Percentiles rank a stretch among this genome's conserved stretches.
Conservation (phyloP, 2,329 filamentous ascomycete species). For the Aureobasidium sp. region DNA sequence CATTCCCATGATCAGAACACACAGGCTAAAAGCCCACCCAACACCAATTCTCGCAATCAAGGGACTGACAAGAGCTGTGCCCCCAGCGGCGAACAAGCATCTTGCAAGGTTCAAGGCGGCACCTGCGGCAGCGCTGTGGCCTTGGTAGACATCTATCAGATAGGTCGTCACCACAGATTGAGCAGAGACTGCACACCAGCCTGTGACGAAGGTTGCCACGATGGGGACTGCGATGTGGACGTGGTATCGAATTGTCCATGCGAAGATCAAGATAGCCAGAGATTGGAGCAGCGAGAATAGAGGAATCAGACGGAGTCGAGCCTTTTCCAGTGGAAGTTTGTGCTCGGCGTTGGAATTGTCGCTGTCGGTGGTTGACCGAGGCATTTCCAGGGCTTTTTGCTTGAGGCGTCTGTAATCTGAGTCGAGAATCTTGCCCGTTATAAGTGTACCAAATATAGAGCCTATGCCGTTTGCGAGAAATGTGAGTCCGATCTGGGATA, state of each 20-base stretch:
- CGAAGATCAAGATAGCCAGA: background rate
- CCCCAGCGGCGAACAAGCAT: background rate
- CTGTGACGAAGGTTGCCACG: background rate
- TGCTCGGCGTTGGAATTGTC: background rate
- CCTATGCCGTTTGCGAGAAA: conserved; percentile 52
- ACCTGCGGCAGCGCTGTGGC: background rate
- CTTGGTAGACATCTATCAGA: background rate
- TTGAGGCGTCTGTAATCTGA: conserved; percentile 39
- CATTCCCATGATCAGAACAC: background rate
- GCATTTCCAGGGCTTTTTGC: background rate
- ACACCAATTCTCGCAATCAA: background rate
- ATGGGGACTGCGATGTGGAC: background rate
- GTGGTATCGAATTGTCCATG: background rate
- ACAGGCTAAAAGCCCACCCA: background rate
- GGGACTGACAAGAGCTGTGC: background rate
- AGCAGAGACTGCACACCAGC: background rate
- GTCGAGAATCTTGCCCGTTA: conserved; percentile 48
- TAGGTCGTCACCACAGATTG: background rate
- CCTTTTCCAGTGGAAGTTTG: background rate
- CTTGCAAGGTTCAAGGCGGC: background rate
- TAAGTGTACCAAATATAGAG: conserved; percentile 47
- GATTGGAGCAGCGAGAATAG: background rate
- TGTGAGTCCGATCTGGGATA: conserved; percentile 43
- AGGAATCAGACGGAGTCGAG: background rate
- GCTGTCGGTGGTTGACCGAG: background rate